These are phyloP conservation scores for Blastobotrys capitulatus DNA, from an alignment of 1,139 yeast species.

Conservation along the genomic window DNA sequence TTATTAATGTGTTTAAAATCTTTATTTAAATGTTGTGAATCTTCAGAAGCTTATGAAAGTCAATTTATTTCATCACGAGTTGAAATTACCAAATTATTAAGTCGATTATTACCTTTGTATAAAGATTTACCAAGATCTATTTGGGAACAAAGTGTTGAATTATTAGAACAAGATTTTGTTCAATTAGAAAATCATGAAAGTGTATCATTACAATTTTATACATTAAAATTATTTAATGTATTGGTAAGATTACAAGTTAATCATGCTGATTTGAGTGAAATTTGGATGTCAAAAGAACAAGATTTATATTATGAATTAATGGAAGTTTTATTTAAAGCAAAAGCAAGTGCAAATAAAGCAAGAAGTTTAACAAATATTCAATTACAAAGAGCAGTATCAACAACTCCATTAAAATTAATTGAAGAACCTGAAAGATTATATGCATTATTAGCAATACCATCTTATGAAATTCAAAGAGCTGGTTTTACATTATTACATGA, in stretches of 20 bases:
- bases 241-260: slow-evolving; percentile 29
- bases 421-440: slow-evolving; percentile 35
- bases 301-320: slow-evolving; percentile 38
- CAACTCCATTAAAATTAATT: slow-evolving; percentile 14
- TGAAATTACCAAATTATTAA: slow-evolving; percentile 46
- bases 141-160: slow-evolving; percentile 22
- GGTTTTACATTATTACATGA: slow-evolving; percentile 37
- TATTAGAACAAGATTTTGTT: slow-evolving; percentile 26
- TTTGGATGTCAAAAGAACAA: slow-evolving; percentile 33
- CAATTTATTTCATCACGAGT: slow-evolving; percentile 48
- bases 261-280: slow-evolving; percentile 28
- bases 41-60: slow-evolving; percentile 55
- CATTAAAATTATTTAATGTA: slow-evolving; percentile 42
- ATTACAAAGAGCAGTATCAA: slow-evolving; percentile 16
- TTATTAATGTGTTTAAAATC: slow-evolving; percentile 53
- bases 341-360: slow-evolving; percentile 14
- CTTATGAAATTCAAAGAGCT: slow-evolving; percentile 38
- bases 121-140: slow-evolving; percentile 21
- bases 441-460: slow-evolving; percentile 25
- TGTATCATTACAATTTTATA: slow-evolving; percentile 42
- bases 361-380: slow-evolving; percentile 15
- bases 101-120: slow-evolving; percentile 36
- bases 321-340: slow-evolving; percentile 16
- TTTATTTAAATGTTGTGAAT: slow-evolving; percentile 52
- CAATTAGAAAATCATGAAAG: slow-evolving; percentile 29